phyloP scores from a whole-genome alignment of 192 early-diverging fungal genomes.

The Rhizoclosmatium globosum region DNA sequence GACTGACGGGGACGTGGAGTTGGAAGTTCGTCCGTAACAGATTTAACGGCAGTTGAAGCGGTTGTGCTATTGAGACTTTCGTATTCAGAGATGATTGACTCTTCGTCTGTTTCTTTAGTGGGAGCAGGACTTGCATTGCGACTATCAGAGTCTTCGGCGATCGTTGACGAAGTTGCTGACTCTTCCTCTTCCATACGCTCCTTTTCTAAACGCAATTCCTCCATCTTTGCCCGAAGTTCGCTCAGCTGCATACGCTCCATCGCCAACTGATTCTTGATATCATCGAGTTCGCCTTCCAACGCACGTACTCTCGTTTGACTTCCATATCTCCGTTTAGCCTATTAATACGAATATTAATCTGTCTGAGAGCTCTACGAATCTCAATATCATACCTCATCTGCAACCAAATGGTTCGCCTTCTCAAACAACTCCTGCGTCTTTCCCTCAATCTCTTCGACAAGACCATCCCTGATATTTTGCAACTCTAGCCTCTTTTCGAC shows the following conservation, averaged over 20 bases:
- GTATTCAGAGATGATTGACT: background rate
- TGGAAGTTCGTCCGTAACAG: background rate
- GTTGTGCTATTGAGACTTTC: background rate
- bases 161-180: background rate
- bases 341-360: background rate
- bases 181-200: background rate
- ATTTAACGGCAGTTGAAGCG: background rate
- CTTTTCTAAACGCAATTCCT: conserved; percentile 56
- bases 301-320: conserved; percentile 38
- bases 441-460: conserved; percentile 79
- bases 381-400: conserved; percentile 66
- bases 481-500: conserved; percentile 24
- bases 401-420: conserved; percentile 88
- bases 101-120: background rate
- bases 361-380: too few relatives aligned
- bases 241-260: conserved; percentile 84
- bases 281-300: conserved; percentile 72
- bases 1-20: background rate
- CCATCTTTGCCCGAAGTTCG: conserved; percentile 83
- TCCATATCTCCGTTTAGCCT: conserved; percentile 16
- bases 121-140: background rate
- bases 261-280: conserved; percentile 69
- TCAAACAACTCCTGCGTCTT: conserved; percentile 84
- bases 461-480: conserved; percentile 5
- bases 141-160: background rate